phyloP scores from a whole-genome alignment of 2,329 filamentous ascomycete genomes.

The Lasiodiplodia hormozganensis region DNA sequence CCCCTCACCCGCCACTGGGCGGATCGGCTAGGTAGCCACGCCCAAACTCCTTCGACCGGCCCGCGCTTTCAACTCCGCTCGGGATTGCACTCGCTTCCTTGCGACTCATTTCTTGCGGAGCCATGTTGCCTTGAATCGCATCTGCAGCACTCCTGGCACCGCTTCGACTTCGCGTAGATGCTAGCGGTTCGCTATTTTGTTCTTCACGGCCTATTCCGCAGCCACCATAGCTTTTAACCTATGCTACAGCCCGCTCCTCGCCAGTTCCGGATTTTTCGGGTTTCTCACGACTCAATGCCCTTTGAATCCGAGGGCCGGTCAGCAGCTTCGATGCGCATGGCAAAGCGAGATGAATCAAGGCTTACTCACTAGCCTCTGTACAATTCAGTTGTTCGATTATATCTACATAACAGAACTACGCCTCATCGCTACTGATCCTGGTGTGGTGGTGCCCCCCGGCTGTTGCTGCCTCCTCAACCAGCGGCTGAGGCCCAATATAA shows the following conservation, averaged over 20 bases:
- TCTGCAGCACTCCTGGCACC: neutral
- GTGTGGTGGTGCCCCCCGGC: neutral
- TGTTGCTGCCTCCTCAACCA: neutral
- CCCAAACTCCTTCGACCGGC: neutral
- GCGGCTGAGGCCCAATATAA: slow-evolving; percentile 22
- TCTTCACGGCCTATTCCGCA: neutral
- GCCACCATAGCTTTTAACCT: too few relatives aligned
- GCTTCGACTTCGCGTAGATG: neutral
- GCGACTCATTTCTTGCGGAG: neutral
- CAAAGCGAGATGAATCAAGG: too few relatives aligned
- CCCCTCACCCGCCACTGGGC: neutral
- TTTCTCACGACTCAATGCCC: neutral
- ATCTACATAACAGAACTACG: neutral
- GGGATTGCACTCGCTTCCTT: neutral
- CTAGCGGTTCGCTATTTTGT: neutral
- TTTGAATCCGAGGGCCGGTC: neutral
- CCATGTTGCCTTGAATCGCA: neutral
- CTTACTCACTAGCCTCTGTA: too few relatives aligned
- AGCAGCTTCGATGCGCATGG: neutral
- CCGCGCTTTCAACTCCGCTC: neutral
- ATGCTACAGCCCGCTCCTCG: too few relatives aligned
- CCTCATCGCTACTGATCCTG: slow-evolving; percentile 6
- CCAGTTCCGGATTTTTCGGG: neutral
- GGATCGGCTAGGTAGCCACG: neutral
- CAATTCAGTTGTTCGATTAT: neutral